Percentiles rank a stretch among this genome's conserved stretches.
Evolutionary conservation across 176 grass and related monocot genomes (phyloP).

Genomic region (Areca catechu): DNA sequence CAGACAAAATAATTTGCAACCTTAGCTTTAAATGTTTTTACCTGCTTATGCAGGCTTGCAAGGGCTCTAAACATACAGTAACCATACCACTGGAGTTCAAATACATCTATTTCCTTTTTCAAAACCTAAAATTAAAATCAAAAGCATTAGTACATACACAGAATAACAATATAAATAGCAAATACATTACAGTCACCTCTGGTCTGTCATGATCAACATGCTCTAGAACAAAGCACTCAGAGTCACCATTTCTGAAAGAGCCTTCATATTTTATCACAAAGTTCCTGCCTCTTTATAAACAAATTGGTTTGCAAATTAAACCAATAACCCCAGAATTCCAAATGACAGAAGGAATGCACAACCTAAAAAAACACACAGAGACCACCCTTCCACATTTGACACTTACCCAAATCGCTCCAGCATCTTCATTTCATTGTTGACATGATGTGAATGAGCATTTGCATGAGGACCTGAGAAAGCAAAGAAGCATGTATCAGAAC

Average conservation of each 20-base stretch:
- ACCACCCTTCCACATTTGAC: background rate
- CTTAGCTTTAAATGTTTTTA: conserved; percentile 10
- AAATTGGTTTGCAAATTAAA: background rate
- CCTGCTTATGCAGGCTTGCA: conserved; percentile 75
- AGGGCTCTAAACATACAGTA: conserved; percentile 82
- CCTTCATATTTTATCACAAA: conserved; percentile 68
- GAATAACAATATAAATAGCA: background rate
- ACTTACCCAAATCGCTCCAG: conserved; percentile 83
- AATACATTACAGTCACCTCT: conserved; percentile 44
- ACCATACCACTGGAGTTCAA: conserved; percentile 70
- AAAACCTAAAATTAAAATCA: conserved; percentile 39
- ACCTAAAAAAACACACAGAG: background rate
- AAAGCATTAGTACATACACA: background rate
- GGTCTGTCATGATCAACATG: conserved; percentile 93
- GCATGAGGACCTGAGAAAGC: conserved; percentile 54
- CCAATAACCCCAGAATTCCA: no score
- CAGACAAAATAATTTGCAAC: background rate
- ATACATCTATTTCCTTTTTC: conserved; percentile 62
- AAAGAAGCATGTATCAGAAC: conserved; percentile 9
- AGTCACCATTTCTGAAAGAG: conserved; percentile 48
- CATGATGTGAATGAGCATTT: conserved; percentile 81
- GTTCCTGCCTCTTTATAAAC: conserved; percentile 45
- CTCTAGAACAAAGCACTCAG: conserved; percentile 83
- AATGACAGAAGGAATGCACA: no score
- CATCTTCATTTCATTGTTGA: conserved; percentile 88